phyloP scores from a whole-genome alignment of 1,284 basidiomycete species.

The Caloboletus firmus region DNA sequence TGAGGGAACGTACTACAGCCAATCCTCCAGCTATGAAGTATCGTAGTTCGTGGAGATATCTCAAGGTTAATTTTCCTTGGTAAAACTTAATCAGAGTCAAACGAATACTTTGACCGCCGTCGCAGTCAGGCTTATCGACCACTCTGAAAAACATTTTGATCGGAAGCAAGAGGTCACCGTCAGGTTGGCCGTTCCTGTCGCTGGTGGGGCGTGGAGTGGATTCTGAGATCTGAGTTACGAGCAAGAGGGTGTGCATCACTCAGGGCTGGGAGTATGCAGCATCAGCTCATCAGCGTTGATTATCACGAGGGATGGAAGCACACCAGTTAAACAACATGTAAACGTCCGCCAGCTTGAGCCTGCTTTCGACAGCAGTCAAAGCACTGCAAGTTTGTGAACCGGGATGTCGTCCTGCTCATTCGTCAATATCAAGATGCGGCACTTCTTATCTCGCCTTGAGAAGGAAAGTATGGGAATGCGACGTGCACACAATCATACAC shows the following conservation, averaged over 20 bases:
- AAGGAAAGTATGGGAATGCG: constrained; percentile 30
- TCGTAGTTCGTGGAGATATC: background rate
- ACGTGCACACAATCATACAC: background rate
- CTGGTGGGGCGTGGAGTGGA: constrained; percentile 77
- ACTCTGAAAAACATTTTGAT: constrained; percentile 81
- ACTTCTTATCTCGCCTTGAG: constrained; percentile 73
- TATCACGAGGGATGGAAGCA: constrained; percentile 28
- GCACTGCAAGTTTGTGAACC: constrained; percentile 71
- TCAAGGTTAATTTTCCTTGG: background rate
- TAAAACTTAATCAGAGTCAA: background rate
- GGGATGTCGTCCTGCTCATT: constrained; percentile 54
- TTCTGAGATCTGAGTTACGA: constrained; percentile 89
- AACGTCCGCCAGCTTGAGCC: constrained; percentile 89
- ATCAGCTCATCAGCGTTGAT: constrained; percentile 41
- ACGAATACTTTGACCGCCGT: constrained; percentile 30
- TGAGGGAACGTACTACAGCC: background rate
- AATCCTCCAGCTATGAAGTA: background rate
- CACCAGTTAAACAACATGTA: constrained; percentile 80
- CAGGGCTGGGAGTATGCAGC: constrained; percentile 56
- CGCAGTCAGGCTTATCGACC: constrained; percentile 80
- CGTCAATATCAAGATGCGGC: constrained; percentile 66
- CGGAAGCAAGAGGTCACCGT: constrained; percentile 66
- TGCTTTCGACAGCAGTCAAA: constrained; percentile 89
- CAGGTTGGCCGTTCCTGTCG: constrained; percentile 86
- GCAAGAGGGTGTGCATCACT: constrained; percentile 77